Evolutionary conservation across 1,284 basidiomycete species (phyloP).

Genomic region (Mrakiaceae sp.): DNA sequence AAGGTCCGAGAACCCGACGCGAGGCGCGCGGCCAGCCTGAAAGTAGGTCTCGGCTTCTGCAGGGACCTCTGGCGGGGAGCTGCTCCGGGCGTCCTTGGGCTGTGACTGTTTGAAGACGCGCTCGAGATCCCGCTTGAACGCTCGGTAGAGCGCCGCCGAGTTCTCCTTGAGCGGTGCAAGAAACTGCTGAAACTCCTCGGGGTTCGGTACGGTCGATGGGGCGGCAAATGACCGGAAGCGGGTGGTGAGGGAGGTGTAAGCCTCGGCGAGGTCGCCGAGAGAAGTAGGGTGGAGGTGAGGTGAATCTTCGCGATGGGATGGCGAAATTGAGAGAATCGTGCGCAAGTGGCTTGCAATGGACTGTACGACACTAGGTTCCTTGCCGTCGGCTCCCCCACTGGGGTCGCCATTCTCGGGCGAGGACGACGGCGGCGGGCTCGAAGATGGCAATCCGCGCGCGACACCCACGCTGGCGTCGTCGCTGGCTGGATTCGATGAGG

Average conservation of each 20-base stretch:
- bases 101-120: conserved; percentile 10
- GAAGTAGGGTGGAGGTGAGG: conserved; percentile 1
- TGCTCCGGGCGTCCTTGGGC: neutral
- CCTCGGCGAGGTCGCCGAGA: conserved; percentile 7
- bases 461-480: too few relatives aligned
- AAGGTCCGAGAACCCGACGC: conserved; percentile 8
- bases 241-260: conserved; percentile 11
- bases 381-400: too few relatives aligned
- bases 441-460: too few relatives aligned
- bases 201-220: neutral
- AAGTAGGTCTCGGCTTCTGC: too few relatives aligned
- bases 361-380: neutral
- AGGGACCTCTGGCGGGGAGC: too few relatives aligned
- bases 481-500: too few relatives aligned
- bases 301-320: neutral
- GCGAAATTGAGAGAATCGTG: neutral
- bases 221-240: conserved; percentile 8
- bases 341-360: neutral
- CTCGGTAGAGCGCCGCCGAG: conserved; percentile 12
- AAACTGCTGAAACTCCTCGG: neutral
- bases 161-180: neutral
- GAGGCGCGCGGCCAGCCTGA: too few relatives aligned
- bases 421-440: too few relatives aligned
- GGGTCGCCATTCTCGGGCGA: too few relatives aligned
- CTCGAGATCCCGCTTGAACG: conserved; percentile 19